phyloP scores from a whole-genome alignment of 768 basidiomycete species.

The Suillus paluster region DNA sequence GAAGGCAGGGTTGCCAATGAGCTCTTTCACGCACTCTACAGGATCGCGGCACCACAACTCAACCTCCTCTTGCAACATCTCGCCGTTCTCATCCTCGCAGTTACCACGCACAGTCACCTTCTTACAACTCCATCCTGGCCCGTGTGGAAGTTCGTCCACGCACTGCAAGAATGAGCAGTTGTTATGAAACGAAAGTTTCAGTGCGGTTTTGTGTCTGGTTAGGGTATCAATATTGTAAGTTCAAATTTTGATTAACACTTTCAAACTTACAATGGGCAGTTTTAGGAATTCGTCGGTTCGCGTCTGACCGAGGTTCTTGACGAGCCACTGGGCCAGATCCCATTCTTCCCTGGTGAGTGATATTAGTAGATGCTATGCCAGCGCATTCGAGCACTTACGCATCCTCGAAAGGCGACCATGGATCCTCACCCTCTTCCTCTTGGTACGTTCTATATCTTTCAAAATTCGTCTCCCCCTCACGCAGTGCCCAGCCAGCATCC shows the following conservation, averaged over 20 bases:
- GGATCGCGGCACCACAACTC: slow-evolving; percentile 34
- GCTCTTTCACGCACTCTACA: slow-evolving; percentile 21
- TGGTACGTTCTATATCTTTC: neutral
- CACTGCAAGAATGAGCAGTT: slow-evolving; percentile 24
- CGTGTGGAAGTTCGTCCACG: slow-evolving; percentile 25
- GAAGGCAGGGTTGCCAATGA: slow-evolving; percentile 33
- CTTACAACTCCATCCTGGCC: slow-evolving; percentile 27
- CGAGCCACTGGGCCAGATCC: slow-evolving; percentile 40
- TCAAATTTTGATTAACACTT: neutral
- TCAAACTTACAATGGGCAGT: slow-evolving; percentile 26
- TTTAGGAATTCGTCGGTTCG: slow-evolving; percentile 39
- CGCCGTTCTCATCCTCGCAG: slow-evolving; percentile 11
- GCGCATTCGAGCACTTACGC: neutral
- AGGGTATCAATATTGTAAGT: neutral
- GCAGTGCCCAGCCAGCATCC: neutral
- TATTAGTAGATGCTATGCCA: no score
- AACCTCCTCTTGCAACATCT: slow-evolving; percentile 16
- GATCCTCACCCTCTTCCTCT: neutral
- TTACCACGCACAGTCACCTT: slow-evolving; percentile 25
- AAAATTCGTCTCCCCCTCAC: neutral
- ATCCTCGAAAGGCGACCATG: slow-evolving; percentile 30
- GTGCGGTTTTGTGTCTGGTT: slow-evolving; percentile 8
- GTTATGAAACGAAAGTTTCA: slow-evolving; percentile 30
- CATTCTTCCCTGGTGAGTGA: slow-evolving; percentile 29
- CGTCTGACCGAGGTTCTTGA: slow-evolving; percentile 29